Percentiles rank a stretch among this genome's conserved stretches.
phyloP scores from a whole-genome alignment of 441 rosid species.

The Cnidoscolus chayamansa region DNA sequence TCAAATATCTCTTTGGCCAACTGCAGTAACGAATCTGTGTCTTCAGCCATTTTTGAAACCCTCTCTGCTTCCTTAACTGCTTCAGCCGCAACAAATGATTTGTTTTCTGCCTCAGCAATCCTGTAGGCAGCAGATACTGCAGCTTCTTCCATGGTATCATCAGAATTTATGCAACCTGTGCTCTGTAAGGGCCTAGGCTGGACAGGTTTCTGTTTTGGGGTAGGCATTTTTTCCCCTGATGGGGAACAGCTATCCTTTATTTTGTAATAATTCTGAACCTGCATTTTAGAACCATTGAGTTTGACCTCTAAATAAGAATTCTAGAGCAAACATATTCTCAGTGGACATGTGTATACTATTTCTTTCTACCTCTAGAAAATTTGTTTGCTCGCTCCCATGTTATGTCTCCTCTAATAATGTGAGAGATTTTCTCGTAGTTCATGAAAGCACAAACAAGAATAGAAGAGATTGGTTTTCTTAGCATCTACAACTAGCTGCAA shows the following conservation, averaged over 20 bases:
- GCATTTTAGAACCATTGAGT: conserved; percentile 23
- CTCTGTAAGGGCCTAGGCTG: conserved; percentile 31
- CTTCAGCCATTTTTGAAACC: conserved; percentile 56
- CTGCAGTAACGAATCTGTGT: conserved; percentile 44
- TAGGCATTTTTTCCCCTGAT: conserved; percentile 33
- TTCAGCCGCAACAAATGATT: conserved; percentile 57
- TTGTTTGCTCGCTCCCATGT: neutral
- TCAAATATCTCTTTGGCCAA: conserved; percentile 47
- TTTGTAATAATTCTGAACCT: conserved; percentile 51
- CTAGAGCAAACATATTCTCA: neutral
- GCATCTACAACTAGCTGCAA: conserved; percentile 8
- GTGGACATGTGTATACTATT: neutral
- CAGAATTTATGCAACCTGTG: conserved; percentile 16
- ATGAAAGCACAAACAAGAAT: neutral
- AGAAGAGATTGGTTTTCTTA: neutral
- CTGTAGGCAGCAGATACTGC: conserved; percentile 48
- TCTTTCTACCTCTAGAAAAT: conserved; percentile 5
- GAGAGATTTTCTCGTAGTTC: neutral
- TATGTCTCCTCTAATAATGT: neutral
- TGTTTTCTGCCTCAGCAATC: conserved; percentile 63
- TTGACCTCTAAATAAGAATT: neutral
- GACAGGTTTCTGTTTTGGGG: conserved; percentile 36
- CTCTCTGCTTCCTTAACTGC: conserved; percentile 65
- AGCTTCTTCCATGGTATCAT: conserved; percentile 42
- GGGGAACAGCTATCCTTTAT: conserved; percentile 32